Percentiles rank a stretch among this genome's conserved stretches.
These are phyloP conservation scores for Gilbertella persicaria DNA, from an alignment of 371 early-diverging fungal genomes.

Conservation along the genomic window DNA sequence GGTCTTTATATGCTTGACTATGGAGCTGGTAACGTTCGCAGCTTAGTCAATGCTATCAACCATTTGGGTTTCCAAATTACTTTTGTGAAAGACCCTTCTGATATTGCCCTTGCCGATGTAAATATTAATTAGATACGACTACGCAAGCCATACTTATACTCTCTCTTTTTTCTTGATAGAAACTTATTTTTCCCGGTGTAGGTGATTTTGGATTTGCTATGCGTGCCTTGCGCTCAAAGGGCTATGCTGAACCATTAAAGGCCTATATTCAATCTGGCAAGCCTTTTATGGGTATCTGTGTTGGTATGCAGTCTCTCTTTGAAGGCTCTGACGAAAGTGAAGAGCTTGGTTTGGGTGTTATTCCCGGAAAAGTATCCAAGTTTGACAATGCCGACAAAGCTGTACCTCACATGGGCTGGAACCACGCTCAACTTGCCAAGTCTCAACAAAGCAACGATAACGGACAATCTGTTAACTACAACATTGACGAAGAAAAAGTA, in stretches of 20 bases:
- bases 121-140: slow-evolving; percentile 4
- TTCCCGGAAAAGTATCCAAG: slow-evolving; percentile 70
- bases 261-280: slow-evolving; percentile 81
- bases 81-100: slow-evolving; percentile 70
- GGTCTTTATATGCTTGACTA: slow-evolving; percentile 90
- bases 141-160: not conserved
- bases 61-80: slow-evolving; percentile 85
- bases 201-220: slow-evolving; percentile 96
- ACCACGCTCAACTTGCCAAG: slow-evolving; percentile 61
- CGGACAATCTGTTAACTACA: slow-evolving; percentile 35
- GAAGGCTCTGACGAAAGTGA: slow-evolving; percentile 88
- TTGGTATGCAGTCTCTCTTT: slow-evolving; percentile 96
- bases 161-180: slow-evolving; percentile 48
- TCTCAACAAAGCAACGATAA: slow-evolving; percentile 18
- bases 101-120: slow-evolving; percentile 91
- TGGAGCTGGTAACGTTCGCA: slow-evolving; percentile 98
- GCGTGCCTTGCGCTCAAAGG: slow-evolving; percentile 71
- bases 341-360: slow-evolving; percentile 83
- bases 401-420: slow-evolving; percentile 99
- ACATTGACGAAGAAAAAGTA: slow-evolving; percentile 50
- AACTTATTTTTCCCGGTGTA: slow-evolving; percentile 98
- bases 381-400: slow-evolving; percentile 74
- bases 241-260: slow-evolving; percentile 80
- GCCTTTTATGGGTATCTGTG: slow-evolving; percentile 97
- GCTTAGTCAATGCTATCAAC: slow-evolving; percentile 92